Base-by-base conservation (phyloP, 2,329 filamentous ascomycete species). In the Cadophora sp. region DNA sequence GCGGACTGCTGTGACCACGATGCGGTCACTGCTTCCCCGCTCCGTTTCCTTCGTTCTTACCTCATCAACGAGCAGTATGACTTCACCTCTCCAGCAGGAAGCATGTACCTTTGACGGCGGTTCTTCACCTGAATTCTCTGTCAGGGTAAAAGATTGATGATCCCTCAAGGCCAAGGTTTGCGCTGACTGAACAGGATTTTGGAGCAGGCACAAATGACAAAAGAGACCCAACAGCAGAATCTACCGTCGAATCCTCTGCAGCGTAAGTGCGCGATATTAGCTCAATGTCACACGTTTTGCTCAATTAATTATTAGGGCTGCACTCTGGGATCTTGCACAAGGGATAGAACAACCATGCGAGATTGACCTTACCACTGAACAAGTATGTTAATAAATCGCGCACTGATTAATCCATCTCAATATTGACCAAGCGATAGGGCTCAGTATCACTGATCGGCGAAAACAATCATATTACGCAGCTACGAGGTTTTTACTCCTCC, bases 131-230 rank as follows among this genome's bases (percentile, higher is more conserved):
- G 11, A 34, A 34, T 34, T 34, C 31, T 34, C 11, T 34, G 31
- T 34, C 11, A 34, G 31, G 6, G 31, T 34, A 34, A 5, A 19
- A 48, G 43, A 48, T 19, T 48, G 7, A 48, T 48, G 19, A 48
- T 19, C n/a, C 31, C 43, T 48, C 19, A 48, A 48, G 22, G 43
- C 14, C 19, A 48, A 19, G 43, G 14, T 16, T 48, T 48, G 43
- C 19, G 43, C 51, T 55, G 26, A 55, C 26, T 26, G 26, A 29
- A 55, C 51, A 55, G 51, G 26, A 55, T 29, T 27, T 55, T 55
- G 51, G 14, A 55, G 22, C 51, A 55, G 51, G 24, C 51, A 29
- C 51, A 55, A 55, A 55, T 55, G 26, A 55, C 51, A 48, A 19
- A 19, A 16, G 19, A 48, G 43, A 48, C 43, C 43, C 8, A 48